These are phyloP conservation scores for Coemansia sp. DNA, from an alignment of 192 early-diverging fungal genomes.

Conservation along the genomic window DNA sequence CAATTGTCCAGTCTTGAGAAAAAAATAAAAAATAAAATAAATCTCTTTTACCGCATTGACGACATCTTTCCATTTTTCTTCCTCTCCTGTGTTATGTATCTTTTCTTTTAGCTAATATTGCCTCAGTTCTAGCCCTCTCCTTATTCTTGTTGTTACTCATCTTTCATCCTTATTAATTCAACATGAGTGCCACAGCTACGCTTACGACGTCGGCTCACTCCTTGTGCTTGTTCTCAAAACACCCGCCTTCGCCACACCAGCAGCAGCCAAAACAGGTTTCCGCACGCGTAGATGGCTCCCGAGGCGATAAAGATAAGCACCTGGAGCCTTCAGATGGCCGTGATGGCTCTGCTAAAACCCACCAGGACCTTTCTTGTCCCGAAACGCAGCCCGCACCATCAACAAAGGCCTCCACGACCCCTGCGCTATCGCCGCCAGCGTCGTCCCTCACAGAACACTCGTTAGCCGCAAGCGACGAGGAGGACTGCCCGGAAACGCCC, in stretches of 20 bases:
- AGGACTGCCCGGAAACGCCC: neutral
- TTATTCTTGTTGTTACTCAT: neutral
- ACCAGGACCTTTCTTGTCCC: neutral
- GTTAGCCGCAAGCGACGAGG: neutral
- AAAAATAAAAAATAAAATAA: neutral
- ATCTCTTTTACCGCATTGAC: neutral
- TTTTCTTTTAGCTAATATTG: neutral
- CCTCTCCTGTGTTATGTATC: neutral
- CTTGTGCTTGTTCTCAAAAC: slow-evolving; percentile 25
- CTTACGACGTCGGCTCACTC: slow-evolving; percentile 21
- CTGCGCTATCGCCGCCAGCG: slow-evolving; percentile 6
- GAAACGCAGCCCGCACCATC: slow-evolving; percentile 4
- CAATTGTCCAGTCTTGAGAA: neutral
- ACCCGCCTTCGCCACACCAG: neutral
- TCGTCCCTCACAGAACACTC: neutral
- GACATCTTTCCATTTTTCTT: neutral
- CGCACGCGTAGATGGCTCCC: neutral
- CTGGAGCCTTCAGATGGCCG: neutral
- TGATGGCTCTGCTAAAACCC: neutral
- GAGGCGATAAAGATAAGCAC: neutral
- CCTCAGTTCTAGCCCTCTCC: neutral
- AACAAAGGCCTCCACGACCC: neutral
- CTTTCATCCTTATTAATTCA: neutral
- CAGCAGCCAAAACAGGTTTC: neutral
- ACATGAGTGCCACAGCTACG: slow-evolving; percentile 30